Evolutionary conservation across 805 yeast genomes (phyloP), one percentile per base, ranked within the genome.

Genomic region (Jamesozyma jinghongensis): DNA sequence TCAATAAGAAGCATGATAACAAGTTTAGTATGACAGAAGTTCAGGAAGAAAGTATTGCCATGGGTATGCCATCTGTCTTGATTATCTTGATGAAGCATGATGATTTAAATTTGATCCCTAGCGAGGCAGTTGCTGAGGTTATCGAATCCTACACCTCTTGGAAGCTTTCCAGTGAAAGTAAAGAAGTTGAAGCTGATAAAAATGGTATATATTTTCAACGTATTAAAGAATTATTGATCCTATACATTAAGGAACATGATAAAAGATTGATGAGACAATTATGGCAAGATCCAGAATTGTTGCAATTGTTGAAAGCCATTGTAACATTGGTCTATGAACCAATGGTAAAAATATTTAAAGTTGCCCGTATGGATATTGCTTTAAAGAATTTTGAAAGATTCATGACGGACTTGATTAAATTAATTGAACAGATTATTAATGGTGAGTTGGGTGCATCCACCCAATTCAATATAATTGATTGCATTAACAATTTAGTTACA

Each of bases 251-350:
- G 28, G 79, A 75, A 42, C 74, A 77, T 29, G 98, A 90, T 55
- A 87, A 85, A 56, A 75, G 77, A 41, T 64, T 81, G 33, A 62
- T 88, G 67, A 79, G 78, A 51, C 79, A 80, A 53, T 57, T 88
- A 33, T 85, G 95, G 94, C 77, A 76, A 35, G 95, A 88, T 51
- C 86, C 90, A 0, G 85, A 83, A 48, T 65, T 94, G 35, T 79
- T 87, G n/a, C 70, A 70, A 29, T 69, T 90, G 32, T 66, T 88
- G 42, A 82, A 82, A 48, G 85, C 84, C 36, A 67, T 86, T 22
- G 69, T 92, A 36, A 67, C 85, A 2, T 66, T 83, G 47, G 77
- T 84, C 46, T 84, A 82, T 56, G 81, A 79, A 46, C 92, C 94
- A 1, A 64, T 85, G 56, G 79, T 84, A 41, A 70, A 70, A 22